Evolutionary conservation across 257 asterid genomes (phyloP).

Genomic region (Catharanthus roseus): DNA sequence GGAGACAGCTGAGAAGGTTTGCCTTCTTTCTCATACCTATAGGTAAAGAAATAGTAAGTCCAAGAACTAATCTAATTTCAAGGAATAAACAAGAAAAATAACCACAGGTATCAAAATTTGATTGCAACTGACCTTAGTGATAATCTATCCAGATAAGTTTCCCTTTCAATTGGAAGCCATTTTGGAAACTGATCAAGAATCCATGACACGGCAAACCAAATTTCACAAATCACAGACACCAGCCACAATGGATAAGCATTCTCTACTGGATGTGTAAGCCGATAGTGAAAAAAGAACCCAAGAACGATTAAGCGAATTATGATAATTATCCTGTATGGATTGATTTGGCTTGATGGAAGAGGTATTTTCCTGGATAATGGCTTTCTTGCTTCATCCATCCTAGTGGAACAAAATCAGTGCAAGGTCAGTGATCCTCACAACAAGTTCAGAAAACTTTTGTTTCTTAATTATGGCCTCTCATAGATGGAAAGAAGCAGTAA

Average conservation of each 20-base stretch:
- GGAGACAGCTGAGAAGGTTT: slow-evolving; percentile 30
- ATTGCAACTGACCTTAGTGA: slow-evolving; percentile 27
- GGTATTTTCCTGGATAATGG: slow-evolving; percentile 31
- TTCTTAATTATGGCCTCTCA: not conserved
- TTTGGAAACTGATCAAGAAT: slow-evolving; percentile 39
- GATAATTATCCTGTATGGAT: slow-evolving; percentile 30
- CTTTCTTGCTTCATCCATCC: slow-evolving; percentile 33
- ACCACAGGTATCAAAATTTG: not conserved
- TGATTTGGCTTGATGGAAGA: slow-evolving; percentile 28
- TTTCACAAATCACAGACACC: slow-evolving; percentile 32
- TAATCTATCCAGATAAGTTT: slow-evolving; percentile 33
- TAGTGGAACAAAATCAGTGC: not conserved
- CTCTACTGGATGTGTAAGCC: slow-evolving; percentile 26
- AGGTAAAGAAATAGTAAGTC: not conserved
- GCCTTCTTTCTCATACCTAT: slow-evolving; percentile 31
- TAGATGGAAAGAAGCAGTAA: not conserved
- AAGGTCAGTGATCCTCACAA: not conserved
- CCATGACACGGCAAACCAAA: slow-evolving; percentile 40
- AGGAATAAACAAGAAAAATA: not conserved
- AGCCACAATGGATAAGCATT: slow-evolving; percentile 32
- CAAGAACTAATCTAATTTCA: not conserved
- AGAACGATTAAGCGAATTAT: slow-evolving; percentile 30
- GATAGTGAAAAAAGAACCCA: slow-evolving; percentile 30
- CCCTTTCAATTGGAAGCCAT: slow-evolving; percentile 33
- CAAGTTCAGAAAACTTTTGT: not conserved